Percentiles rank a stretch among this genome's conserved stretches.
Evolutionary conservation across 148 eudicot genomes (phyloP).

Genomic region (Arbutus unedo): DNA sequence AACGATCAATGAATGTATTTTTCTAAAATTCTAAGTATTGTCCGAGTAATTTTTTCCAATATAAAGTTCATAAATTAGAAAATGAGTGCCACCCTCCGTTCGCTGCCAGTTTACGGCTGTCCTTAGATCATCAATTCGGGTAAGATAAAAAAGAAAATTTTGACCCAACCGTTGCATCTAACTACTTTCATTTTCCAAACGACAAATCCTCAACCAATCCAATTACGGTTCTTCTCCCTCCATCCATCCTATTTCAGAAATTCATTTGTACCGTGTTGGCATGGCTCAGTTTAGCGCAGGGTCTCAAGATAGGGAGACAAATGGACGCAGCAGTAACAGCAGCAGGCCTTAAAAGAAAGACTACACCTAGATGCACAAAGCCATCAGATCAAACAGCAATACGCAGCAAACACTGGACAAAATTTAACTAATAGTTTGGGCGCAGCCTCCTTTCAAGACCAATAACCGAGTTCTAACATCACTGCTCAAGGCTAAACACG

Average conservation of each 20-base stretch:
- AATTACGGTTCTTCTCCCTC: neutral
- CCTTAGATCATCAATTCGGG: neutral
- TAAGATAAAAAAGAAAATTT: neutral
- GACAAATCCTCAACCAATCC: neutral
- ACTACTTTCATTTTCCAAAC: neutral
- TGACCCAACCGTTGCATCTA: neutral
- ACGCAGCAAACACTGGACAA: neutral
- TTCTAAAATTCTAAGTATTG: too few relatives aligned
- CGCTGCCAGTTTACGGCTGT: neutral
- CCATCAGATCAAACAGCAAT: neutral
- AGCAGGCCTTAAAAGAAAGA: neutral
- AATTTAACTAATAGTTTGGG: neutral
- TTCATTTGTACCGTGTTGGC: neutral
- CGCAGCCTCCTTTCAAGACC: slow-evolving; percentile 4
- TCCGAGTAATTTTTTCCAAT: too few relatives aligned
- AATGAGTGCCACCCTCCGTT: neutral
- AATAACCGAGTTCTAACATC: neutral
- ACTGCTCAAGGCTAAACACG: neutral
- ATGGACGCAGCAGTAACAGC: neutral
- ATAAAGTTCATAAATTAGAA: too few relatives aligned
- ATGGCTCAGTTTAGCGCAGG: neutral
- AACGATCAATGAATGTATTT: too few relatives aligned
- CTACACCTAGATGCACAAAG: neutral
- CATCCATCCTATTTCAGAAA: neutral
- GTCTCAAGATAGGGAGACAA: neutral